Base-by-base conservation (phyloP, 306 rosid genomes). In the Mimosa bimucronata region DNA sequence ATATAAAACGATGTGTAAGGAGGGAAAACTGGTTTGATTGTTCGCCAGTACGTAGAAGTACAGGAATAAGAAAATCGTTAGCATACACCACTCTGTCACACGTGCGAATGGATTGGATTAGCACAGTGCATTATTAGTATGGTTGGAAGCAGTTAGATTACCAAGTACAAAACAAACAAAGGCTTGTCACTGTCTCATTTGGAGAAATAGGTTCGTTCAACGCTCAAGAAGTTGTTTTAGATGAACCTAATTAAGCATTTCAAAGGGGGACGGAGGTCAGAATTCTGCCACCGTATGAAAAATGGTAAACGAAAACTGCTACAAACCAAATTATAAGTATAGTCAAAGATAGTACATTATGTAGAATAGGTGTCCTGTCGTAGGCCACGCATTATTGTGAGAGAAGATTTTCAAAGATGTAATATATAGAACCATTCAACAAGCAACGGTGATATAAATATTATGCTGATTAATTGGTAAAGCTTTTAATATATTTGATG, bases 401-500 rank as follows among this genome's bases (percentile, higher is more conserved):
- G 19, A 29, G 62, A 50, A 50, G 28, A 48, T 23, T 40, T 44
- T 71, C 66, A 31, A 53, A 7, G 30, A n/a, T 31, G 23, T 23
- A 70, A 16, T 13, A 70, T 19, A 70, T 10, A 37, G 18, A 70
- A 70, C 57, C 75, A 70, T 42, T 70, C 50, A 44, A 19, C 75
- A 70, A 26, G 57, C 57, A 69, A 66, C 71, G 30, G 71, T 18
- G 25, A n/a, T 65, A 37, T 34, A n/a, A n/a, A n/a, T n/a, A n/a
- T n/a, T n/a, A n/a, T 50, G 58, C 58, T 1, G 25, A 52, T 50
- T 50, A 44, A 66, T 65, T 65, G 6, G 30, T 65, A 19, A 8
- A 34, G 41, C n/a, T 31, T 40, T 19, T 67, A 13, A 41, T 12
- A 25, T 42, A 67, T 69, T 69, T 42, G 74, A 69, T 69, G 74